A percentile compares a stretch with the other conserved stretches of the same genome.
Evolutionary conservation across 1,284 basidiomycete genomes (phyloP).

Genomic region (Boletellus dicymbophilus): DNA sequence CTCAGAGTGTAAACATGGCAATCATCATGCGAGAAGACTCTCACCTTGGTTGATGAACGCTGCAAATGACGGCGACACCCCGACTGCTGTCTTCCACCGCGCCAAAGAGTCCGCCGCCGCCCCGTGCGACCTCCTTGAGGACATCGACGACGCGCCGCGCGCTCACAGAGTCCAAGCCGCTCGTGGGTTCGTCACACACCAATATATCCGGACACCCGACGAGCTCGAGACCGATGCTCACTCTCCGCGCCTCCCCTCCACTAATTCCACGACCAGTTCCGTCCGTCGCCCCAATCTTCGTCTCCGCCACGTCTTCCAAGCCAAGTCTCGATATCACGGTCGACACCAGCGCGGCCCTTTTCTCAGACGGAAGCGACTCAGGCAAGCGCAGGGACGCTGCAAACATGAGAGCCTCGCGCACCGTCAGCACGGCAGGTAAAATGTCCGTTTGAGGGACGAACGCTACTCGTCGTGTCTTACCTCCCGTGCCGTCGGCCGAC

Average conservation of each 20-base stretch:
- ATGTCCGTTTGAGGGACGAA: constrained; percentile 89
- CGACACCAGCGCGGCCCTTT: constrained; percentile 71
- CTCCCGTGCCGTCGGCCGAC: constrained; percentile 29
- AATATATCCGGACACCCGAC: constrained; percentile 81
- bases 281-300: constrained; percentile 65
- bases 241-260: constrained; percentile 83
- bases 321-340: constrained; percentile 77
- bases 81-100: constrained; percentile 11
- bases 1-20: not conserved
- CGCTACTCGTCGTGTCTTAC: constrained; percentile 70
- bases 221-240: constrained; percentile 84
- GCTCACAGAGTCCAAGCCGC: constrained; percentile 85
- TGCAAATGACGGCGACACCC: constrained; percentile 72
- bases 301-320: constrained; percentile 67
- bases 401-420: constrained; percentile 82
- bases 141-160: constrained; percentile 79
- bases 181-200: constrained; percentile 84
- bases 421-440: constrained; percentile 77
- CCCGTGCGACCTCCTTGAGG: constrained; percentile 72
- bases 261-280: constrained; percentile 71
- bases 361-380: constrained; percentile 68
- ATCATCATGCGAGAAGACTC: constrained; percentile 14
- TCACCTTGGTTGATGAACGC: constrained; percentile 84
- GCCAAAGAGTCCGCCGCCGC: constrained; percentile 37
- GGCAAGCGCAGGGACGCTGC: constrained; percentile 83